These are phyloP conservation scores for Crucibulum laeve DNA, from an alignment of 768 basidiomycete genomes.

Conservation along the genomic window DNA sequence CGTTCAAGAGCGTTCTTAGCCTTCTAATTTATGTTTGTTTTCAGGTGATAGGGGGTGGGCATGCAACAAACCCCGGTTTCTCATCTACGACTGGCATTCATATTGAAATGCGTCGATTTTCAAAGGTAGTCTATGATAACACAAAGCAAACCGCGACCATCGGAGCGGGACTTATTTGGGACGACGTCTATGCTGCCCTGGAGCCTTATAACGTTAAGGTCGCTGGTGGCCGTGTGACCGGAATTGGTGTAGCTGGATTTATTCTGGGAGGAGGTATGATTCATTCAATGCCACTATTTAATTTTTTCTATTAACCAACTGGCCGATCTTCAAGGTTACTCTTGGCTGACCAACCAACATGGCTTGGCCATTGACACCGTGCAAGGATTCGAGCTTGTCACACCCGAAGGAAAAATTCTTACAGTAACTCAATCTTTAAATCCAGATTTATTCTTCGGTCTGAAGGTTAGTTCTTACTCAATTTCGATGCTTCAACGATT, in stretches of 20 bases:
- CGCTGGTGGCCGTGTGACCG: conserved; percentile 54
- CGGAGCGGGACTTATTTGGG: conserved; percentile 56
- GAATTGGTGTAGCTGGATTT: conserved; percentile 58
- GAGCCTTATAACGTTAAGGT: conserved; percentile 46
- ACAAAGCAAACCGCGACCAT: conserved; percentile 32
- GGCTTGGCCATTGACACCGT: conserved; percentile 59
- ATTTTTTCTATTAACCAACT: too few species aligned
- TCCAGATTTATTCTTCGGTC: conserved; percentile 35
- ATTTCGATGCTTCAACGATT: too few species aligned
- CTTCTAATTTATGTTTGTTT: background rate
- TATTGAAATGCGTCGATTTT: conserved; percentile 50
- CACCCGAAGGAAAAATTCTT: conserved; percentile 44
- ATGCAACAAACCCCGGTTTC: conserved; percentile 49
- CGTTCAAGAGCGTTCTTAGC: background rate
- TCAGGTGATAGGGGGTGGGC: conserved; percentile 64
- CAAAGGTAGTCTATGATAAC: conserved; percentile 36
- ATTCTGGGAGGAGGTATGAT: conserved; percentile 51
- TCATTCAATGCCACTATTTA: conserved; percentile 21
- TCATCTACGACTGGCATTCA: conserved; percentile 60
- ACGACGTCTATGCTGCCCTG: conserved; percentile 55
- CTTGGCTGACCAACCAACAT: conserved; percentile 58
- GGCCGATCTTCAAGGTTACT: conserved; percentile 56
- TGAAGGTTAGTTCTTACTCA: too few species aligned
- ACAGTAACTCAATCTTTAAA: conserved; percentile 28
- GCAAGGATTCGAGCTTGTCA: conserved; percentile 48